These are phyloP conservation scores for Metarhizium brunneum DNA, from an alignment of 2,329 filamentous ascomycete species.

Conservation along the genomic window DNA sequence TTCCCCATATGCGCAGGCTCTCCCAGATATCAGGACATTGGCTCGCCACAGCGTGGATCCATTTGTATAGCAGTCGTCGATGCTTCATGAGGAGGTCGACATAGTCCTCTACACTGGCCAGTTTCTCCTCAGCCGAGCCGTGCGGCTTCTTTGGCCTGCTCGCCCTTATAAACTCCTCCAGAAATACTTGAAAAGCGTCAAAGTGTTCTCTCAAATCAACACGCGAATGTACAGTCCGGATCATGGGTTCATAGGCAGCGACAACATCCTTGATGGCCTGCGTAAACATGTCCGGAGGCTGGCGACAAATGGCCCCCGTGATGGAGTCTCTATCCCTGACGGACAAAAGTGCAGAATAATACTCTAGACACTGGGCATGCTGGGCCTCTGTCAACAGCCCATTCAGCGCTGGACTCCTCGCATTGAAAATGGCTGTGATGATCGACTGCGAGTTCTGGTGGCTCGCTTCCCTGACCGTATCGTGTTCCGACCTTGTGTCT, in stretches of 20 bases:
- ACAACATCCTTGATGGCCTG: constrained; percentile 55
- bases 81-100: constrained; percentile 58
- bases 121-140: constrained; percentile 7
- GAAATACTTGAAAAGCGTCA: constrained; percentile 55
- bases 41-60: constrained; percentile 59
- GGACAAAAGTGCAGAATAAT: constrained; percentile 60
- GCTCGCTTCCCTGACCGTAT: constrained; percentile 49
- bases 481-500: constrained; percentile 44
- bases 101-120: constrained; percentile 62
- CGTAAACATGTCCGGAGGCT: constrained; percentile 65
- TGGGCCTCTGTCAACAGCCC: constrained; percentile 46
- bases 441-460: constrained; percentile 46
- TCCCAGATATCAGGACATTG: constrained; percentile 57
- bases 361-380: constrained; percentile 57
- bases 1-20: constrained; percentile 52
- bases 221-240: constrained; percentile 60
- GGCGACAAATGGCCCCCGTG: constrained; percentile 54
- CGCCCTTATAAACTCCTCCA: constrained; percentile 60
- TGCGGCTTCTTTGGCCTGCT: constrained; percentile 33
- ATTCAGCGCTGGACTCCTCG: constrained; percentile 34
- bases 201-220: constrained; percentile 64
- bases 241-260: constrained; percentile 63
- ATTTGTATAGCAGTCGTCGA: constrained; percentile 54
- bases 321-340: constrained; percentile 67
- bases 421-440: constrained; percentile 53